These are phyloP conservation scores for Piper longum DNA, from an alignment of 164 flowering plant genomes.

Conservation along the genomic window DNA sequence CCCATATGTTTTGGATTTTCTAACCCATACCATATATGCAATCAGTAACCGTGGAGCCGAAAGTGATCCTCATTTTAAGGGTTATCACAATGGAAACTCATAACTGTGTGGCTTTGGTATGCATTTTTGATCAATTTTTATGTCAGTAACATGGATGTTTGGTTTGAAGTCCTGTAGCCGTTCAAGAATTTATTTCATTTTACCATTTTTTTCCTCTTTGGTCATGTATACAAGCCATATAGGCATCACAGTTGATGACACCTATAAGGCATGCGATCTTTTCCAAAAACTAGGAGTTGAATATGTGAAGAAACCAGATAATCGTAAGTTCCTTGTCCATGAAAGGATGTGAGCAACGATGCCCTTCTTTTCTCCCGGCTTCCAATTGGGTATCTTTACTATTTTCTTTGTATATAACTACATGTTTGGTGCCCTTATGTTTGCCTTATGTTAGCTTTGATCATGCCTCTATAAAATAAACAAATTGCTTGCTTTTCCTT, in stretches of 20 bases:
- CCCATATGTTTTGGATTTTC: background rate
- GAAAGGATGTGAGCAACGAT: background rate
- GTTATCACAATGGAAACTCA: conserved; percentile 87
- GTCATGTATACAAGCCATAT: conserved; percentile 61
- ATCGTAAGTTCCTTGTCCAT: conserved; percentile 32
- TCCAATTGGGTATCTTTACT: background rate
- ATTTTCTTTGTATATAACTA: background rate
- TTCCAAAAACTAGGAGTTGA: conserved; percentile 76
- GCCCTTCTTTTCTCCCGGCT: background rate
- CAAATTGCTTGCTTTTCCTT: background rate
- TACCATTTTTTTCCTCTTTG: background rate
- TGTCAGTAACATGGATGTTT: background rate
- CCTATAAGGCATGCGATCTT: conserved; percentile 81
- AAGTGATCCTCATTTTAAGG: conserved; percentile 84
- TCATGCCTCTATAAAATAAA: too few species aligned
- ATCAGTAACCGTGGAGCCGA: conserved; percentile 97
- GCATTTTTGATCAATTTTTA: conserved; percentile 2
- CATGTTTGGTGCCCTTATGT: background rate
- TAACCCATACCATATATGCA: background rate
- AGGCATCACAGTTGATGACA: conserved; percentile 87
- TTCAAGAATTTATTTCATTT: background rate
- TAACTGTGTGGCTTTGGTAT: conserved; percentile 97
- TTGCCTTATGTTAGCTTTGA: background rate
- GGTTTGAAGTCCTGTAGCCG: background rate
- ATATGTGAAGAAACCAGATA: conserved; percentile 83